phyloP scores from a whole-genome alignment of 116 monocot species.

The Trichopus zeylanicus region DNA sequence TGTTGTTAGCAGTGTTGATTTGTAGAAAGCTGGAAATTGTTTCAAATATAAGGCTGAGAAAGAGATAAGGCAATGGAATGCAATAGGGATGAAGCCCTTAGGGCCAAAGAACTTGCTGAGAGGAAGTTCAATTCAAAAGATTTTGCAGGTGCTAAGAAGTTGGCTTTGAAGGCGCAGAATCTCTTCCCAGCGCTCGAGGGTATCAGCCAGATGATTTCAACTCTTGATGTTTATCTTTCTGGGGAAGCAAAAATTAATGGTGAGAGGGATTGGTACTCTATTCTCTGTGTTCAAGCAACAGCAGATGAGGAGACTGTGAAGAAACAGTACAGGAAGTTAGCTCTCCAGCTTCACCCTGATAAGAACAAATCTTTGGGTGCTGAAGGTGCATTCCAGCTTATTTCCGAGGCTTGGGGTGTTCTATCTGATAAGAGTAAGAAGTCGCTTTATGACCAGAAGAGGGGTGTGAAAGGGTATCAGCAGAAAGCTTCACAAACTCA shows the following conservation, averaged over 20 bases:
- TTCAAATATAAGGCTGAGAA: neutral
- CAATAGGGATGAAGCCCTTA: slow-evolving; percentile 55
- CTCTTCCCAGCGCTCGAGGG: slow-evolving; percentile 52
- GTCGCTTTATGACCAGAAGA: slow-evolving; percentile 51
- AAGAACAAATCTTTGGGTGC: slow-evolving; percentile 83
- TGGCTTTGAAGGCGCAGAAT: slow-evolving; percentile 51
- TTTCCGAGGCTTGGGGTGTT: slow-evolving; percentile 83
- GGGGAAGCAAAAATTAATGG: slow-evolving; percentile 40
- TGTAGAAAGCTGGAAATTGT: neutral
- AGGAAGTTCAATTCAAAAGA: slow-evolving; percentile 47
- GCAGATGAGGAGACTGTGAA: slow-evolving; percentile 68
- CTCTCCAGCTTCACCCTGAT: slow-evolving; percentile 77
- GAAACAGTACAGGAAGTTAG: slow-evolving; percentile 77
- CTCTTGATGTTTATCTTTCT: slow-evolving; percentile 46
- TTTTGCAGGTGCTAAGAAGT: slow-evolving; percentile 43
- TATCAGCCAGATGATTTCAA: slow-evolving; percentile 43
- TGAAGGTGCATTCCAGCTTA: slow-evolving; percentile 80
- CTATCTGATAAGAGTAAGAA: slow-evolving; percentile 55
- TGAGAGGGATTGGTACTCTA: slow-evolving; percentile 61
- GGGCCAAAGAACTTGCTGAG: slow-evolving; percentile 51
- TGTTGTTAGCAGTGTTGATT: neutral
- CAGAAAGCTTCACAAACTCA: slow-evolving; percentile 11
- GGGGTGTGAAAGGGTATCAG: slow-evolving; percentile 12
- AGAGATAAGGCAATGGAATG: slow-evolving; percentile 40
- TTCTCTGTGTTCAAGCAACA: slow-evolving; percentile 35